Evolutionary conservation across 345 rosid genomes (phyloP).

Genomic region (Moricandia moricandioides): DNA sequence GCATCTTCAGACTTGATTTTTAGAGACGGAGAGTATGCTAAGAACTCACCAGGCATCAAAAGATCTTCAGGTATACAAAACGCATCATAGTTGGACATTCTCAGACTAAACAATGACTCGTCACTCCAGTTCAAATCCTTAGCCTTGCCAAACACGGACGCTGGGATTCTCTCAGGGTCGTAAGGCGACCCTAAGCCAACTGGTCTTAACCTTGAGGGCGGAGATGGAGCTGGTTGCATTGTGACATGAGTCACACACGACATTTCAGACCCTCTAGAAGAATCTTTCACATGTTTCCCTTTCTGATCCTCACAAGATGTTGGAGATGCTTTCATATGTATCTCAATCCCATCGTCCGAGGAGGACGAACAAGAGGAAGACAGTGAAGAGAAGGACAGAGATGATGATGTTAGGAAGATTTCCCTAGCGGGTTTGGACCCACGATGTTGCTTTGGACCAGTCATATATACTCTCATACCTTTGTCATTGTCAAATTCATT

Average conservation of each 20-base stretch:
- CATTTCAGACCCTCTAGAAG: conserved; percentile 7
- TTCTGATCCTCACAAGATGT: neutral
- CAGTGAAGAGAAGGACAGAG: conserved; percentile 25
- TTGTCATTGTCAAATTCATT: too few relatives aligned
- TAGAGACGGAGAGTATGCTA: conserved; percentile 5
- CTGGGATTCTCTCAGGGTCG: conserved; percentile 21
- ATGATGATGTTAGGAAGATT: conserved; percentile 28
- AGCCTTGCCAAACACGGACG: neutral
- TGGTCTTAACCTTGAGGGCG: neutral
- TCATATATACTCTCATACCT: neutral
- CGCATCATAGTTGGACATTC: conserved; percentile 8
- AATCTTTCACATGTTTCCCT: neutral
- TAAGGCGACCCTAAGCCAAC: neutral
- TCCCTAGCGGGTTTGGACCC: conserved; percentile 3
- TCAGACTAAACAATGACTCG: conserved; percentile 34
- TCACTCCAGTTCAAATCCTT: conserved; percentile 22
- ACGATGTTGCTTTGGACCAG: neutral
- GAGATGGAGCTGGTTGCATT: conserved; percentile 17
- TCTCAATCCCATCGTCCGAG: conserved; percentile 9
- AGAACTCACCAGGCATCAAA: neutral
- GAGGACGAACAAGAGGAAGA: conserved; percentile 2
- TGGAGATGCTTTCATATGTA: neutral
- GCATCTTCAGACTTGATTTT: neutral
- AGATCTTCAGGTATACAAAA: conserved; percentile 3
- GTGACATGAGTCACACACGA: neutral